These are phyloP conservation scores for Pelomyxa schiedti DNA, from an alignment of 78 protist species.

Conservation along the genomic window DNA sequence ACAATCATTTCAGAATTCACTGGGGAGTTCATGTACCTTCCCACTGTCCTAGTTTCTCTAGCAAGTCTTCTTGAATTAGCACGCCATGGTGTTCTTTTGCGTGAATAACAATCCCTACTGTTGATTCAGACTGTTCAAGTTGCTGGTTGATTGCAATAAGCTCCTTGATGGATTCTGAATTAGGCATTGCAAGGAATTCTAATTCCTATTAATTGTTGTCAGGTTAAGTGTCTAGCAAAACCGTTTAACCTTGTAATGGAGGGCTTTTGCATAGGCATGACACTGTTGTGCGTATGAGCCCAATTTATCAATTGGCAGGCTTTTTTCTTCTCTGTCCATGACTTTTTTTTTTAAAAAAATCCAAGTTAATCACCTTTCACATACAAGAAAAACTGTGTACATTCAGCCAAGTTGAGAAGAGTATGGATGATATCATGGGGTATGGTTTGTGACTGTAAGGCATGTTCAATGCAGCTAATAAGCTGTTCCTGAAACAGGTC, in stretches of 20 bases:
- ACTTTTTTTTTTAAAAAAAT: not conserved
- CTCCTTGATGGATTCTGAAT: constrained; percentile 51
- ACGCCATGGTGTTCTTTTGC: constrained; percentile 51
- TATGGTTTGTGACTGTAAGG: constrained; percentile 43
- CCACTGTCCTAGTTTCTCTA: constrained; percentile 93
- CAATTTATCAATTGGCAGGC: constrained; percentile 71
- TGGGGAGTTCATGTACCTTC: too few species aligned
- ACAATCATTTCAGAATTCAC: too few species aligned
- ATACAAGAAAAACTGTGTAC: constrained; percentile 77
- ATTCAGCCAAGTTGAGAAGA: constrained; percentile 92
- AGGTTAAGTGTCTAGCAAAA: constrained; percentile 30
- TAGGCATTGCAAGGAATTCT: constrained; percentile 48
- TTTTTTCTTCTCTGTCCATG: constrained; percentile 57
- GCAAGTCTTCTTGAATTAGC: constrained; percentile 72
- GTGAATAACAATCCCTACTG: constrained; percentile 64
- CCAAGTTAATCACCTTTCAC: not conserved
- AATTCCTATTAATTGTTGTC: constrained; percentile 31
- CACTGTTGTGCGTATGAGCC: constrained; percentile 81
- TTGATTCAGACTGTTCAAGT: constrained; percentile 89
- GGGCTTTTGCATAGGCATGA: constrained; percentile 95
- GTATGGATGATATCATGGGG: constrained; percentile 82
- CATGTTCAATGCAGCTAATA: constrained; percentile 23
- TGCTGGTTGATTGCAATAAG: constrained; percentile 85
- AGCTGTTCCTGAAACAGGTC: constrained; percentile 50
- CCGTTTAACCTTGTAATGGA: constrained; percentile 79